These are phyloP conservation scores for Suillus brevipes DNA, from an alignment of 768 basidiomycete species.

Conservation along the genomic window DNA sequence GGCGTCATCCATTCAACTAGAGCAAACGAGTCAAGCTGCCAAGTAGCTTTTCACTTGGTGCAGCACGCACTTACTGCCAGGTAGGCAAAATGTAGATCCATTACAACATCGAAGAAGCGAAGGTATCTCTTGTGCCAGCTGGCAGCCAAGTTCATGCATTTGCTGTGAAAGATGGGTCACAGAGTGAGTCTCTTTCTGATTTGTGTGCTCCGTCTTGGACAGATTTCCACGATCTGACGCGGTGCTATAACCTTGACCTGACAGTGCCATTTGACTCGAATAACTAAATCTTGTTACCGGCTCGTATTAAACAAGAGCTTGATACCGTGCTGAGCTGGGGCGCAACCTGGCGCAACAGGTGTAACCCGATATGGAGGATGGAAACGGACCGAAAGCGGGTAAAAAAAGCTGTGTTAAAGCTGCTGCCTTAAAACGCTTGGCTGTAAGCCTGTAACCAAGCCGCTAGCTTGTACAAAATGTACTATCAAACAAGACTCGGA, in stretches of 20 bases:
- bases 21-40: too few relatives aligned
- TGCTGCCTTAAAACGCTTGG: neutral
- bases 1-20: neutral
- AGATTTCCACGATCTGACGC: neutral
- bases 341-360: constrained; percentile 16
- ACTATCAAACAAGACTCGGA: neutral
- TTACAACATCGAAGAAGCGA: constrained; percentile 48
- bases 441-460: constrained; percentile 1
- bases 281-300: neutral
- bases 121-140: constrained; percentile 63
- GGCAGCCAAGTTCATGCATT: constrained; percentile 49
- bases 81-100: constrained; percentile 46
- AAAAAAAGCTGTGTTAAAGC: neutral
- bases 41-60: constrained; percentile 28
- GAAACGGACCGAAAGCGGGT: constrained; percentile 54
- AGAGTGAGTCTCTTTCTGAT: constrained; percentile 25
- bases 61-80: neutral
- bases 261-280: neutral
- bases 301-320: constrained; percentile 49
- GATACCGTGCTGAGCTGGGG: constrained; percentile 29
- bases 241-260: neutral
- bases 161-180: constrained; percentile 51
- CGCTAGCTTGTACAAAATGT: neutral
- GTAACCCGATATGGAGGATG: constrained; percentile 52
- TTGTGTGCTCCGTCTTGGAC: neutral